Evolutionary conservation across 2,329 filamentous ascomycete genomes (phyloP), one percentile per base, ranked within the genome.

Genomic region (Cryphonectria japonica): DNA sequence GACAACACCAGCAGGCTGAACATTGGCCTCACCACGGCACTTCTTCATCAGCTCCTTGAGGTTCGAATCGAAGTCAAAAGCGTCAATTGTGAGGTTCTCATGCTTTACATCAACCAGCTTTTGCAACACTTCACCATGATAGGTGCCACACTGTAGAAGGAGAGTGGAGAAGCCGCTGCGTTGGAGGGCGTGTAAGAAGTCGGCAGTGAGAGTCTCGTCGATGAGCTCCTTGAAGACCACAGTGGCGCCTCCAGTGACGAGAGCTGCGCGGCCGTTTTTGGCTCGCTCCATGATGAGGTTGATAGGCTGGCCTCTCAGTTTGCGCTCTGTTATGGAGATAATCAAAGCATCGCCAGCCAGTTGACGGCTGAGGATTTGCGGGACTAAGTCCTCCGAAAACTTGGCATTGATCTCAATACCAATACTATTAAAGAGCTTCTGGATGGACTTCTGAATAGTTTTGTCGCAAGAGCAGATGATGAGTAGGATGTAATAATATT

Each of bases 161-260:
- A 98, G 84, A 72, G 92, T 83, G 0, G 91, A 93, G 81, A 93
- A 98, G 61, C 86, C 85, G 14, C 86, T 80, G 2, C 82, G 77
- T 14, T 79, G 77, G 16, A 98, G 86, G 6, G 86, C 84, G 7
- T 83, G 75, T 73, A 97, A 84, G 77, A 96, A 95, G 0, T 80
- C 76, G 0, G 86, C 82, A 26, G 85, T 82, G 7, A 97, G 83
- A 14, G 91, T 87, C 43, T 91, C 88, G 60, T 86, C 82, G 69
- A 97, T 87, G 2, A 99, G 87, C 8, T 85, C 81, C 67, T 87
- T 85, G 81, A 99, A 99, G 29, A 92, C 88, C 22, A 95, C 94
- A 0, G 95, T 99, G 7, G 96, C 95, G 70, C 96, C 96, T 41
- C 97, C 92, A 0, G 96, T 98, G 69, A 98, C 91, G 75, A 99